Conservation (phyloP, 352 stramenopile species). For the Elongisporangium anandrum region DNA sequence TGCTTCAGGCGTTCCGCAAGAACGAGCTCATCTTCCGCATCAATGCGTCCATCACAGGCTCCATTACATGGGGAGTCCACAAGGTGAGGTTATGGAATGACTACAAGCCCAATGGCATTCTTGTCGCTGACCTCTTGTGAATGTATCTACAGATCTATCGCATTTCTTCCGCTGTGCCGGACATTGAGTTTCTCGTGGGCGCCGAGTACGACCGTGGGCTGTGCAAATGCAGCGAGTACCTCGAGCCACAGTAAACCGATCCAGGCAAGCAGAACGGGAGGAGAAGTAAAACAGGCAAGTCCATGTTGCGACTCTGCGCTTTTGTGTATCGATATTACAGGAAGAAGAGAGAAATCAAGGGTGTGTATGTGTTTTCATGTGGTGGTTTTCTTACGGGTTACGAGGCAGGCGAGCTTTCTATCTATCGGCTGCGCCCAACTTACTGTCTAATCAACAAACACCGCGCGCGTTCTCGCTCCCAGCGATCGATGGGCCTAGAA, state of each 20-base stretch:
- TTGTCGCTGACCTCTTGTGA: neutral
- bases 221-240: slow-evolving; percentile 80
- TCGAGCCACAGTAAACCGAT: slow-evolving; percentile 34
- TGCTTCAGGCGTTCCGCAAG: slow-evolving; percentile 69
- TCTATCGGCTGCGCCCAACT: neutral
- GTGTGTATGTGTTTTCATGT: neutral
- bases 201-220: slow-evolving; percentile 80
- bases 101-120: slow-evolving; percentile 1
- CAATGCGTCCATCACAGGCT: slow-evolving; percentile 74
- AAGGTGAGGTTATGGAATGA: slow-evolving; percentile 57
- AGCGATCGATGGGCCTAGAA: neutral
- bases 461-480: neutral
- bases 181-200: slow-evolving; percentile 85
- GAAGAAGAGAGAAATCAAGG: neutral
- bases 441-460: neutral
- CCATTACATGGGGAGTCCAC: slow-evolving; percentile 75
- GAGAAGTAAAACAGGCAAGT: too few species aligned
- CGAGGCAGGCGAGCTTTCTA: neutral
- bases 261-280: too few species aligned
- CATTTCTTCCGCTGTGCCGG: slow-evolving; percentile 67
- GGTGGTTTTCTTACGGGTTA: neutral
- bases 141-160: slow-evolving; percentile 52
- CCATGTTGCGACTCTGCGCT: too few species aligned
- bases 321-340: neutral
- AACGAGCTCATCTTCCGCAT: slow-evolving; percentile 80